Percentiles rank a stretch among this genome's conserved stretches.
Conservation (phyloP, 2,329 filamentous ascomycete species). For the Epichloe brachyelytri region DNA sequence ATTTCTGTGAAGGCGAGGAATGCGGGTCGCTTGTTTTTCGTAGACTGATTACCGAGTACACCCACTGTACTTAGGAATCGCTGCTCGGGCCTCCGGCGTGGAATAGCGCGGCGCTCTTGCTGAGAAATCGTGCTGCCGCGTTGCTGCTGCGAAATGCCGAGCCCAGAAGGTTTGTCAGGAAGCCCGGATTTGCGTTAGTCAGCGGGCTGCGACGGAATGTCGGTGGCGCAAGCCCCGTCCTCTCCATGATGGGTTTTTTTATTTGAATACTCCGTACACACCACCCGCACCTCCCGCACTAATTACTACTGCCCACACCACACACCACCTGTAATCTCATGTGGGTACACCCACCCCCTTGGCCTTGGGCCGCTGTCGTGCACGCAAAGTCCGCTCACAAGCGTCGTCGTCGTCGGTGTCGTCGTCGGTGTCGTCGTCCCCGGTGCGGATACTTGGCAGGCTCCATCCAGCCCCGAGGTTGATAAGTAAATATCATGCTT, state of each 20-base stretch:
- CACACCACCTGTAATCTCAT: conserved; percentile 3
- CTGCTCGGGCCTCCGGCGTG: too few species aligned
- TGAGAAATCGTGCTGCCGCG: too few species aligned
- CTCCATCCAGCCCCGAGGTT: conserved; percentile 7
- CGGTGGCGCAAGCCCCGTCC: conserved; percentile 4
- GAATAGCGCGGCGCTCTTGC: too few species aligned
- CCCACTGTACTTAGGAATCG: neutral
- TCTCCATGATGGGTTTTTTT: neutral
- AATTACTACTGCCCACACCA: too few species aligned
- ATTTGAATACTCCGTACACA: neutral
- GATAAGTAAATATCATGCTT: conserved; percentile 3
- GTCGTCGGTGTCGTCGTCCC: conserved; percentile 10
- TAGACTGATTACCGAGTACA: too few species aligned
- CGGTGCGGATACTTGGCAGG: conserved; percentile 1
- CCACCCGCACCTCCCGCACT: neutral
- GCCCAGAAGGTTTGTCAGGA: too few species aligned
- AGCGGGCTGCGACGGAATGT: conserved; percentile 8
- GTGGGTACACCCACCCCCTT: neutral
- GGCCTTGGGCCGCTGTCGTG: conserved; percentile 10
- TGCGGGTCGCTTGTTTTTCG: neutral
- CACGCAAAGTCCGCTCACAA: conserved; percentile 20
- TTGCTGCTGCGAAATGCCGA: too few species aligned
- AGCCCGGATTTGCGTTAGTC: conserved; percentile 6
- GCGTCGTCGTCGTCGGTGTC: conserved; percentile 7
- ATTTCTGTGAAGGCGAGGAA: neutral